Conservation (phyloP, 805 yeast species). For the Candida chauliodis region DNA sequence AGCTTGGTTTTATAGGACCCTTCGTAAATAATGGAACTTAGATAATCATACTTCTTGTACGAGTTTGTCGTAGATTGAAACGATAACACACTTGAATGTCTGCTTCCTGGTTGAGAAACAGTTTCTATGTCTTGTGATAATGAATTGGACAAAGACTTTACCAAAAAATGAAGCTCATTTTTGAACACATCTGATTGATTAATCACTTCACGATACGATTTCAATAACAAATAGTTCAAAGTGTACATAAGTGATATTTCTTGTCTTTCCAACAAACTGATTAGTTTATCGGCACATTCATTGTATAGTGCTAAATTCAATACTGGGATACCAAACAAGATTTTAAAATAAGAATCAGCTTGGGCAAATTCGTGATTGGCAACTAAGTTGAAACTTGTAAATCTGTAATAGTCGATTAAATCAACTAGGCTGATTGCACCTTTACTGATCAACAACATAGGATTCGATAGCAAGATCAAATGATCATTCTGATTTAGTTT, state of each 20-base stretch:
- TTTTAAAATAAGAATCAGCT: constrained; percentile 24
- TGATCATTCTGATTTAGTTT: constrained; percentile 8
- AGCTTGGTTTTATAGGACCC: constrained; percentile 33
- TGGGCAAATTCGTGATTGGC: constrained; percentile 10
- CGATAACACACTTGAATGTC: constrained; percentile 18
- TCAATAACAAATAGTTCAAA: constrained; percentile 20
- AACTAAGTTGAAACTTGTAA: constrained; percentile 25
- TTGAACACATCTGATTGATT: constrained; percentile 13
- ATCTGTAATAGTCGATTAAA: constrained; percentile 23
- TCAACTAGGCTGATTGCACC: constrained; percentile 16
- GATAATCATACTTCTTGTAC: constrained; percentile 8
- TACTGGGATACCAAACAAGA: constrained; percentile 22
- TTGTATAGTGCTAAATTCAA: constrained; percentile 10
- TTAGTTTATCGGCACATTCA: constrained; percentile 4
- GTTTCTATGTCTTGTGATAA: constrained; percentile 22
- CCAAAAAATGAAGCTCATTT: constrained; percentile 16
- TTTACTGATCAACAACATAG: constrained; percentile 5
- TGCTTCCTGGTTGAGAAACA: constrained; percentile 20
- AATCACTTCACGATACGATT: constrained; percentile 15
- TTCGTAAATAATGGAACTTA: constrained; percentile 19
- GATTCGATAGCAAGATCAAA: background rate
- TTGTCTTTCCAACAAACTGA: constrained; percentile 18
- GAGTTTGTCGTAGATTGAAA: constrained; percentile 5
- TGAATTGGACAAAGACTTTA: constrained; percentile 17
- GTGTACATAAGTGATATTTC: constrained; percentile 28